A percentile compares a stretch with the other conserved stretches of the same genome.
Evolutionary conservation across 1,284 basidiomycete species (phyloP).

Genomic region (Sporisorium scitamineum): DNA sequence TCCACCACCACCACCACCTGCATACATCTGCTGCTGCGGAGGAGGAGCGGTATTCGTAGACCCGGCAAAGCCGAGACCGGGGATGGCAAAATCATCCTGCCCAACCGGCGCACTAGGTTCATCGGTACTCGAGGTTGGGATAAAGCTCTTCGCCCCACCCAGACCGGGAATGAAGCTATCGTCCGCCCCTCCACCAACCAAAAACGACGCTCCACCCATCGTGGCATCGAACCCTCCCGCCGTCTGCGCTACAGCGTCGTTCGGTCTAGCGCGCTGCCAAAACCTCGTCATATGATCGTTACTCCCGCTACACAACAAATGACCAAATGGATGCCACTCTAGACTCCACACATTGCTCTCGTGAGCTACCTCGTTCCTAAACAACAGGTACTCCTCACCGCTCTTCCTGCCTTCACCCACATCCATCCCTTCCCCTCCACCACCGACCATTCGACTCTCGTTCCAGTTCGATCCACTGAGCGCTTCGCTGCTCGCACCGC

Average conservation of each 20-base stretch:
- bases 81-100: constrained; percentile 30
- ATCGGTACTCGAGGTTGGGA: constrained; percentile 12
- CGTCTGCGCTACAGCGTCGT: constrained; percentile 59
- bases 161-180: constrained; percentile 46
- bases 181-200: too few species aligned
- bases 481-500: constrained; percentile 16
- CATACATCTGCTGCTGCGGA: background rate
- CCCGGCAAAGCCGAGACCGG: constrained; percentile 22
- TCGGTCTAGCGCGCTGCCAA: constrained; percentile 89
- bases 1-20: background rate
- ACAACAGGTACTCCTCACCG: constrained; percentile 74
- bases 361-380: constrained; percentile 89
- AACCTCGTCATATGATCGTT: constrained; percentile 98
- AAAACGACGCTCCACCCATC: background rate
- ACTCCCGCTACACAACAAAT: constrained; percentile 88
- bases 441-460: constrained; percentile 23
- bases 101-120: background rate
- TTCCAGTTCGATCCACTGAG: constrained; percentile 16
- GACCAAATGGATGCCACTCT: constrained; percentile 93
- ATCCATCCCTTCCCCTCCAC: constrained; percentile 38
- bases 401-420: constrained; percentile 23
- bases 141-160: constrained; percentile 18
- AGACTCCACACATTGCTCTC: constrained; percentile 97
- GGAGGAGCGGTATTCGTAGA: background rate
- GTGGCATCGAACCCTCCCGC: constrained; percentile 5